A percentile compares a stretch with the other conserved stretches of the same genome.
phyloP scores from a whole-genome alignment of 1,139 yeast genomes.

The Kazachstania sp. region DNA sequence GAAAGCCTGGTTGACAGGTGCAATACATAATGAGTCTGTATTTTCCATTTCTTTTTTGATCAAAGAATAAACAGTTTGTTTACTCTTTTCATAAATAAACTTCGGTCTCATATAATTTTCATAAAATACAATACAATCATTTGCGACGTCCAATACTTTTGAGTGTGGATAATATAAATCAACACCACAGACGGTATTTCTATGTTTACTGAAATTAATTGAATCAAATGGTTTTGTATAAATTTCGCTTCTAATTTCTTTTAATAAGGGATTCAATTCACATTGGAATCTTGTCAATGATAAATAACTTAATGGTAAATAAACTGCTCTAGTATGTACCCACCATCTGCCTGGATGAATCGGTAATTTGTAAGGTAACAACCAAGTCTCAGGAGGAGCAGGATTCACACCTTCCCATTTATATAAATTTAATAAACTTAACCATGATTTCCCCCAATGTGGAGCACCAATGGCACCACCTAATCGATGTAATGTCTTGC shows the following conservation, averaged over 20 bases:
- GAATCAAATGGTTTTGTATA: constrained; percentile 55
- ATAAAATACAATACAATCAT: constrained; percentile 51
- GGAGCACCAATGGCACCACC: constrained; percentile 92
- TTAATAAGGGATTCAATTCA: constrained; percentile 54
- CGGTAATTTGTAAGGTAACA: constrained; percentile 71
- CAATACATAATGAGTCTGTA: constrained; percentile 78
- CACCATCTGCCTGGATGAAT: constrained; percentile 97
- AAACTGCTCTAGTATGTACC: constrained; percentile 96
- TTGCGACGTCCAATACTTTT: constrained; percentile 51
- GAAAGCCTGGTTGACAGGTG: constrained; percentile 89
- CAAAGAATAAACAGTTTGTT: constrained; percentile 48
- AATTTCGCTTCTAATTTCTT: constrained; percentile 65
- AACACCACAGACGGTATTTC: constrained; percentile 84
- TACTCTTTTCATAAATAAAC: constrained; percentile 54
- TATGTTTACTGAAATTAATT: constrained; percentile 60
- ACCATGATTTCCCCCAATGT: constrained; percentile 97
- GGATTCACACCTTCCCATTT: constrained; percentile 98
- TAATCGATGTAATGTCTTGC: constrained; percentile 54
- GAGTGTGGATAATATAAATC: constrained; percentile 95
- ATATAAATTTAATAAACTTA: constrained; percentile 69
- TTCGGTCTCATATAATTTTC: constrained; percentile 66
- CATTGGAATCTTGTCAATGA: constrained; percentile 51
- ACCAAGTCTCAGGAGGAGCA: constrained; percentile 94
- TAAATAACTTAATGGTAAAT: constrained; percentile 77
- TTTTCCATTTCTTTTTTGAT: constrained; percentile 68